These are phyloP conservation scores for Kwoniella sp. DNA, from an alignment of 768 basidiomycete genomes.

Conservation along the genomic window DNA sequence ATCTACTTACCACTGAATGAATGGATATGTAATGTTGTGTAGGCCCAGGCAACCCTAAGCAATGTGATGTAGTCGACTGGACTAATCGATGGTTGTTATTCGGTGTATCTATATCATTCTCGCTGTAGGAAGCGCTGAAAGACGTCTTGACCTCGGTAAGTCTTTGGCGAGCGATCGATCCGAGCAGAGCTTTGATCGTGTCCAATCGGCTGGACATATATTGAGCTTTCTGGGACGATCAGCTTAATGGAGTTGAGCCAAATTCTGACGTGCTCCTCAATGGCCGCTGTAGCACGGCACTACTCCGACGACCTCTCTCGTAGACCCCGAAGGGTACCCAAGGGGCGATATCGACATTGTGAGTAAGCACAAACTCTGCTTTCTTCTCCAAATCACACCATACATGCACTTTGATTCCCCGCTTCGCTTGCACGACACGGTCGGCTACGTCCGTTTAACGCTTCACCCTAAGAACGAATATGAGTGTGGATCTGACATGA, in stretches of 20 bases:
- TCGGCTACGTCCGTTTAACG: too few species aligned
- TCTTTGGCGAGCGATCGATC: too few species aligned
- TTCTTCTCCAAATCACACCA: neutral
- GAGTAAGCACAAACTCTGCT: conserved; percentile 50
- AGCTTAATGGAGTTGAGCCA: neutral
- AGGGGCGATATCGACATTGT: conserved; percentile 77
- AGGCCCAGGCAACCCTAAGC: too few species aligned
- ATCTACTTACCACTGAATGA: too few species aligned
- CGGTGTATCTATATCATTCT: neutral
- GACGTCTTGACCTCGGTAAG: conserved; percentile 45
- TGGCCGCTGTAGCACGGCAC: conserved; percentile 27
- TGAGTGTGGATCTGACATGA: too few species aligned
- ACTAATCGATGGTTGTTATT: neutral
- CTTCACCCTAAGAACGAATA: too few species aligned
- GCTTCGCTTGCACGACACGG: too few species aligned
- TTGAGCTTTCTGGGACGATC: too few species aligned
- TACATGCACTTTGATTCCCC: neutral
- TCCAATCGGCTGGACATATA: too few species aligned
- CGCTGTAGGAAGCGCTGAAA: conserved; percentile 37
- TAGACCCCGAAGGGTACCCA: conserved; percentile 87
- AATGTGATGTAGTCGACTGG: too few species aligned
- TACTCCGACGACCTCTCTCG: conserved; percentile 65
- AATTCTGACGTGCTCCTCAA: neutral
- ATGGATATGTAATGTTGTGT: too few species aligned
- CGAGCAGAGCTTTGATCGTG: too few species aligned